A percentile compares a stretch with the other conserved stretches of the same genome.
phyloP scores from a whole-genome alignment of 768 basidiomycete genomes.

The Xanthoconium purpureum region DNA sequence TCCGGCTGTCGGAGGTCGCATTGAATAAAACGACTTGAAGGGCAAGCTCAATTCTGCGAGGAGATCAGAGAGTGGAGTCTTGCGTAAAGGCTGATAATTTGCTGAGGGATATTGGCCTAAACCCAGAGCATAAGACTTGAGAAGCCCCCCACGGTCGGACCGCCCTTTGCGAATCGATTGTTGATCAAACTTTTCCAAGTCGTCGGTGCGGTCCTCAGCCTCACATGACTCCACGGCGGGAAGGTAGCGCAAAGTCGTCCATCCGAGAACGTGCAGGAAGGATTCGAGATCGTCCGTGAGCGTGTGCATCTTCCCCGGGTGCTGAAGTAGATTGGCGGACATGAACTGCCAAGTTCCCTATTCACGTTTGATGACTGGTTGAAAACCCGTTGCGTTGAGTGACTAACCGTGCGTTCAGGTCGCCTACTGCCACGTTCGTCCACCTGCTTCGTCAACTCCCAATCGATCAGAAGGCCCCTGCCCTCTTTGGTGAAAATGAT shows the following conservation, averaged over 20 bases:
- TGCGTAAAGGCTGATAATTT: neutral
- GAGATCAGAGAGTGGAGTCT: neutral
- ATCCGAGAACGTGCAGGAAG: constrained; percentile 18
- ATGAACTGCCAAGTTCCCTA: constrained; percentile 10
- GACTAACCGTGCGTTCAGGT: neutral
- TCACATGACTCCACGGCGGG: neutral
- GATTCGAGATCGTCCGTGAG: constrained; percentile 35
- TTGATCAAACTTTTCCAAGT: neutral
- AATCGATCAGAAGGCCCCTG: constrained; percentile 23
- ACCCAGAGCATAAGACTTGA: neutral
- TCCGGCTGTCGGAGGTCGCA: neutral
- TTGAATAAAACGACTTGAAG: neutral
- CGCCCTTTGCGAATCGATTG: neutral
- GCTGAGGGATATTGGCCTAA: neutral
- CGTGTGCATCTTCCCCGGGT: constrained; percentile 15
- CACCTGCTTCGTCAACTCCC: constrained; percentile 18
- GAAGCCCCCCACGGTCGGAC: neutral
- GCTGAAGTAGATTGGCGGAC: constrained; percentile 13
- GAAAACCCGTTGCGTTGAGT: no score
- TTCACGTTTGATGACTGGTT: neutral
- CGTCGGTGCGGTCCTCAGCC: neutral
- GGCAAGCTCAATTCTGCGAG: neutral
- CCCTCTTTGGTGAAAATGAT: constrained; percentile 19
- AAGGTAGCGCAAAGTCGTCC: neutral
- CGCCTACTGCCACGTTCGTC: neutral